phyloP scores from a whole-genome alignment of 192 early-diverging fungal species.

The Helicostylum pulchrum region DNA sequence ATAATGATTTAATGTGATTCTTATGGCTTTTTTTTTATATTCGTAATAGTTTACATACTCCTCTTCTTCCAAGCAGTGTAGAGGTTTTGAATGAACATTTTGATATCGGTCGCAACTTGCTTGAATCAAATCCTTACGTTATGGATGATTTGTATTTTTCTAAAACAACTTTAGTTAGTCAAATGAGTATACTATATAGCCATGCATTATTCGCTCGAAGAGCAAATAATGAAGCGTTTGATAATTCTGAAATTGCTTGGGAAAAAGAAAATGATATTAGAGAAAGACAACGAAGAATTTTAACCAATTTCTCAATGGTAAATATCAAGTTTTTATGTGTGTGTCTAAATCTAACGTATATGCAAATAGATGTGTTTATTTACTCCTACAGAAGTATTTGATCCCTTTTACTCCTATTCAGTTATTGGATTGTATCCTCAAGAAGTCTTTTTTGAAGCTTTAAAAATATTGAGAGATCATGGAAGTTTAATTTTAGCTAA shows the following conservation, averaged over 20 bases:
- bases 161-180: no score
- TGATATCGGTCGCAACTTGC: neutral
- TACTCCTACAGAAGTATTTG: constrained; percentile 4
- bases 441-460: neutral
- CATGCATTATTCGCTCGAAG: no score
- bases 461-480: neutral
- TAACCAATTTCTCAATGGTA: constrained; percentile 7
- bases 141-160: neutral
- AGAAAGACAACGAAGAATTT: neutral
- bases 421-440: neutral
- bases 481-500: neutral
- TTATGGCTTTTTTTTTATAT: neutral
- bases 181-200: no score
- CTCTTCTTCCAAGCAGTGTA: no score
- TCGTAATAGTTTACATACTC: no score
- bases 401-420: constrained; percentile 2
- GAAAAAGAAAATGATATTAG: constrained; percentile 1
- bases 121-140: neutral
- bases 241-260: neutral
- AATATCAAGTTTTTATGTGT: neutral
- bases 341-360: neutral
- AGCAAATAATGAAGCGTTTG: neutral
- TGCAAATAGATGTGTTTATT: constrained; percentile 11
- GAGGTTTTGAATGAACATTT: neutral
- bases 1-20: no score